A percentile compares a stretch with the other conserved stretches of the same genome.
Conservation (phyloP, 2,329 filamentous ascomycete species). For the Arthrobotrys sinensis region DNA sequence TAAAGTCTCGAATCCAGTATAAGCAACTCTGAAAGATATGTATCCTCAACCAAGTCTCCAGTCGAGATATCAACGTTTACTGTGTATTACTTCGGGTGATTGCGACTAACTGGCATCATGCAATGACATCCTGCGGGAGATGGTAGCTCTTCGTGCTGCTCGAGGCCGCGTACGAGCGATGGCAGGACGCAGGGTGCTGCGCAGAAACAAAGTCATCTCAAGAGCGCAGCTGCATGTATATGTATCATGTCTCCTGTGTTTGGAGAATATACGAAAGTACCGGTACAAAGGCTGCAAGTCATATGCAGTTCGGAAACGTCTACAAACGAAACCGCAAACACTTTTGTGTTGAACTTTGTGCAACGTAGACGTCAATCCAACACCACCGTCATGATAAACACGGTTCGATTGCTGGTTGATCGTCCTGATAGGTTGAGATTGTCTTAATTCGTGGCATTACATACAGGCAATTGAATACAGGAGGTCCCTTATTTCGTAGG, state of each 20-base stretch:
- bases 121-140: conserved; percentile 35
- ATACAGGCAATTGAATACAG: too few species aligned
- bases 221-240: conserved; percentile 37
- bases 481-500: too few species aligned
- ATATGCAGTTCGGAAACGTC: conserved; percentile 29
- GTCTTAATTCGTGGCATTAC: neutral
- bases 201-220: conserved; percentile 44
- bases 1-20: neutral
- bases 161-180: conserved; percentile 34
- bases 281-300: conserved; percentile 32
- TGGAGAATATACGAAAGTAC: conserved; percentile 33
- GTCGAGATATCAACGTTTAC: neutral
- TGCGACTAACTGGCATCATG: conserved; percentile 29
- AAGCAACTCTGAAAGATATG: neutral
- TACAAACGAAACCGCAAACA: conserved; percentile 28
- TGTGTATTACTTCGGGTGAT: conserved; percentile 22
- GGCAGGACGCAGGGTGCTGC: conserved; percentile 38
- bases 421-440: neutral
- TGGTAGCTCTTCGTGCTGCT: conserved; percentile 44
- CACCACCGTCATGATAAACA: neutral
- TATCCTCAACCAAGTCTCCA: neutral
- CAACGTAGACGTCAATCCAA: conserved; percentile 24
- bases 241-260: conserved; percentile 19
- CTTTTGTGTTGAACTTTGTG: conserved; percentile 41
- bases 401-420: conserved; percentile 1